Conservation (phyloP, 2,329 filamentous ascomycete genomes). For the Ophiostoma tasmaniense region DNA sequence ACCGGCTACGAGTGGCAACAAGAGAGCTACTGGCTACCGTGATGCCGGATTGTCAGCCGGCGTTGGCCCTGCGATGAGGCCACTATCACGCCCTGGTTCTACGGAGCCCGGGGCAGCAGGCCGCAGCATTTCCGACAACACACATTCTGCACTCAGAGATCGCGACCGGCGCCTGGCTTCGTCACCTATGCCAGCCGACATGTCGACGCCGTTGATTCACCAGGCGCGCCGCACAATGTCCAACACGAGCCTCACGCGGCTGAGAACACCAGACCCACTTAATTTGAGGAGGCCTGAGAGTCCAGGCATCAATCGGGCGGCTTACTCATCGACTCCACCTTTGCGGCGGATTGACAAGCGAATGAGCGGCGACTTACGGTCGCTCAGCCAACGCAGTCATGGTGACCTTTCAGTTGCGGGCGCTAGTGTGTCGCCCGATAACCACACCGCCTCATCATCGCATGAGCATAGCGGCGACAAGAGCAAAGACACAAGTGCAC, state of each 20-base stretch:
- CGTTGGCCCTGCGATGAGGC: slow-evolving; percentile 10
- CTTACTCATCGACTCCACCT: slow-evolving; percentile 50
- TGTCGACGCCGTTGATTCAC: background rate
- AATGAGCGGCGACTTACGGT: slow-evolving; percentile 69
- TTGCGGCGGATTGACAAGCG: slow-evolving; percentile 60
- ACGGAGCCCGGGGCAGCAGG: background rate
- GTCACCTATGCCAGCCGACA: slow-evolving; percentile 11
- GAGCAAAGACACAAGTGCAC: slow-evolving; percentile 11
- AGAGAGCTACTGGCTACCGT: slow-evolving; percentile 21
- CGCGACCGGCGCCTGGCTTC: slow-evolving; percentile 13
- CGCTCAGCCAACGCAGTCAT: slow-evolving; percentile 46
- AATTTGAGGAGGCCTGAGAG: slow-evolving; percentile 56
- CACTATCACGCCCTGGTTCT: background rate
- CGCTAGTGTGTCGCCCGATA: slow-evolving; percentile 13
- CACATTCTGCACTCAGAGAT: background rate
- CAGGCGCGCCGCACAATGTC: slow-evolving; percentile 36
- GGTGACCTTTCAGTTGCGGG: slow-evolving; percentile 15
- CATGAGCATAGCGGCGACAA: slow-evolving; percentile 15
- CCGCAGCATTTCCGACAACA: slow-evolving; percentile 19
- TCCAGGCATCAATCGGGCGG: slow-evolving; percentile 42
- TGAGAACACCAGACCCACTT: slow-evolving; percentile 46
- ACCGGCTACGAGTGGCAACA: slow-evolving; percentile 6
- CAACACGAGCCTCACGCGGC: slow-evolving; percentile 45
- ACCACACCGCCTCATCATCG: slow-evolving; percentile 22
- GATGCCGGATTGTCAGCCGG: slow-evolving; percentile 23